Conservation (phyloP, 2,329 filamentous ascomycete genomes). For the Fusarium sororula region DNA sequence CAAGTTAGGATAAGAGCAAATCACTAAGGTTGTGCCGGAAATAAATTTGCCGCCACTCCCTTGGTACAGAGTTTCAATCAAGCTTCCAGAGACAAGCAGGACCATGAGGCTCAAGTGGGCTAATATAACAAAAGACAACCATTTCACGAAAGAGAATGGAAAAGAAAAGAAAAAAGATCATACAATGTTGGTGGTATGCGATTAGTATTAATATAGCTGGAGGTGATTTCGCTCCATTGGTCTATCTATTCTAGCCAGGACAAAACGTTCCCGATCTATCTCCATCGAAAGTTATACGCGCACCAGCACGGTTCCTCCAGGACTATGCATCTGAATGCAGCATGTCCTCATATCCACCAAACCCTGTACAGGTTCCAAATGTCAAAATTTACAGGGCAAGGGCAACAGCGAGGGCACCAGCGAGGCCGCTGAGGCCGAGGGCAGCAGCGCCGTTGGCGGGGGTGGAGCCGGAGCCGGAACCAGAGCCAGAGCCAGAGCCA, state of each 20-base stretch:
- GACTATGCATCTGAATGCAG: slow-evolving; percentile 1
- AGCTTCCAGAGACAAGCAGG: neutral
- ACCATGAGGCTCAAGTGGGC: neutral
- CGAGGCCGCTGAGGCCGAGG: slow-evolving; percentile 35
- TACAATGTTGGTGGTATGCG: slow-evolving; percentile 29
- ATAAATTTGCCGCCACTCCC: neutral
- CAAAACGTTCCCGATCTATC: slow-evolving; percentile 28
- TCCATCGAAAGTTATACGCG: slow-evolving; percentile 36
- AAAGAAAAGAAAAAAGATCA: neutral
- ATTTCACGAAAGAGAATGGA: too few species aligned
- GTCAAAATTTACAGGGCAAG: slow-evolving; percentile 37
- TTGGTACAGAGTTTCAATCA: neutral
- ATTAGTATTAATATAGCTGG: slow-evolving; percentile 43
- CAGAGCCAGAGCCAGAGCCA: neutral
- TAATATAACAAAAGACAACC: too few species aligned
- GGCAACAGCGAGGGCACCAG: slow-evolving; percentile 36
- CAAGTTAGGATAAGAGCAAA: neutral
- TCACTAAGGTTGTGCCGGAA: neutral
- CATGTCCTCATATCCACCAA: slow-evolving; percentile 19
- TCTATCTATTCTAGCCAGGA: slow-evolving; percentile 33
- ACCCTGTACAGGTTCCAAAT: neutral
- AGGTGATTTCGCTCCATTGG: slow-evolving; percentile 33
- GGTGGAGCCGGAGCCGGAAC: neutral
- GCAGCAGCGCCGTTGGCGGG: slow-evolving; percentile 32
- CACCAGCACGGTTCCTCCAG: slow-evolving; percentile 36